phyloP scores from a whole-genome alignment of 352 stramenopile species.

The Globisporangium viniferum region DNA sequence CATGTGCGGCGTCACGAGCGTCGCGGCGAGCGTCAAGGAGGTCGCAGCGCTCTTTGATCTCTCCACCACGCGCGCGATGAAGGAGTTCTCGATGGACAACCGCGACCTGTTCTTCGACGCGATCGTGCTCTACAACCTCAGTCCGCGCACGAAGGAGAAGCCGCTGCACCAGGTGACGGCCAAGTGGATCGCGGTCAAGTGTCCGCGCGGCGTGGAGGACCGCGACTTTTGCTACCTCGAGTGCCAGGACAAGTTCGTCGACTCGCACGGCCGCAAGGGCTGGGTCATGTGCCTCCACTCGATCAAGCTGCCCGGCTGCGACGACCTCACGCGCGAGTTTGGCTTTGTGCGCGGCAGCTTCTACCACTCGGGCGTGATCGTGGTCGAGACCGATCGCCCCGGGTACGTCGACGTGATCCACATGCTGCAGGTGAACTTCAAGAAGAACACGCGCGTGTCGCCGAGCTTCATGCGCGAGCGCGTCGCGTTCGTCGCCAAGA shows the following conservation, averaged over 20 bases:
- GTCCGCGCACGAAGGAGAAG: conserved; percentile 59
- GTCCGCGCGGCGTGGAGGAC: conserved; percentile 54
- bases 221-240: conserved; percentile 79
- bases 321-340: conserved; percentile 75
- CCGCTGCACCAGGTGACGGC: conserved; percentile 83
- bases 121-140: conserved; percentile 69
- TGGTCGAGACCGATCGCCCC: conserved; percentile 68
- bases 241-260: conserved; percentile 86
- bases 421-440: conserved; percentile 80
- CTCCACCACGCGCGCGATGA: conserved; percentile 59
- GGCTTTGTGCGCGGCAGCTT: conserved; percentile 72
- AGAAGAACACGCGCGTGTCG: conserved; percentile 57
- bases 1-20: conserved; percentile 81
- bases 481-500: conserved; percentile 45
- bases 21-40: conserved; percentile 66
- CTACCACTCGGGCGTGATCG: conserved; percentile 84
- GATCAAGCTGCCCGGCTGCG: conserved; percentile 75
- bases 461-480: conserved; percentile 35
- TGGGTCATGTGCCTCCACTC: conserved; percentile 85
- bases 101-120: conserved; percentile 69
- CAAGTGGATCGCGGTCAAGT: conserved; percentile 74
- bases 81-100: conserved; percentile 55
- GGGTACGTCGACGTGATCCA: conserved; percentile 82
- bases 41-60: conserved; percentile 73
- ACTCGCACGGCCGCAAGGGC: conserved; percentile 70